phyloP scores from a whole-genome alignment of 2,329 filamentous ascomycete genomes.

The Cytospora leucostoma region DNA sequence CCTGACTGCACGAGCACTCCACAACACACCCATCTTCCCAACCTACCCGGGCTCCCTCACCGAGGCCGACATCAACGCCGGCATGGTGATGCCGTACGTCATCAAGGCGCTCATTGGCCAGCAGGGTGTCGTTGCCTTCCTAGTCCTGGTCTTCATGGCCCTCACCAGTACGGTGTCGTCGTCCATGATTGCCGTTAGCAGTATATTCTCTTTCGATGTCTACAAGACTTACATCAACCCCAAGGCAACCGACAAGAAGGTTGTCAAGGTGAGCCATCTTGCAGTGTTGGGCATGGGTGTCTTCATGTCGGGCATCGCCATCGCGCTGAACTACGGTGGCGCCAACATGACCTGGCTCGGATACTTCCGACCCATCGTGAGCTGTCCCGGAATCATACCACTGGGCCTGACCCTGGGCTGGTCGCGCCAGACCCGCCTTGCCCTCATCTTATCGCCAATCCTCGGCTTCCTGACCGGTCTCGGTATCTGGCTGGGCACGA shows the following conservation, averaged over 20 bases:
- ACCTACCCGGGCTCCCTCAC: constrained; percentile 46
- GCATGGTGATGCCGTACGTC: constrained; percentile 50
- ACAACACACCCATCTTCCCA: constrained; percentile 48
- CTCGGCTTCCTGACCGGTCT: constrained; percentile 47
- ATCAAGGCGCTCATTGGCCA: constrained; percentile 46
- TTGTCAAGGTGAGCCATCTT: constrained; percentile 48
- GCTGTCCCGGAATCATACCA: constrained; percentile 44
- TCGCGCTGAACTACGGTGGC: constrained; percentile 50
- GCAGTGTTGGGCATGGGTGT: constrained; percentile 48
- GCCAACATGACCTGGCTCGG: constrained; percentile 49
- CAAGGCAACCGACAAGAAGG: constrained; percentile 43
- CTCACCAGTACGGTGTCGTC: constrained; percentile 52
- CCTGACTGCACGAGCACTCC: constrained; percentile 45
- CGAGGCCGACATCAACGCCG: constrained; percentile 42
- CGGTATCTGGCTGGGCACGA: constrained; percentile 46
- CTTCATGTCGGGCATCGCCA: constrained; percentile 50
- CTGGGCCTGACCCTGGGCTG: constrained; percentile 47
- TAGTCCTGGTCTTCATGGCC: constrained; percentile 54
- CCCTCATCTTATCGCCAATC: constrained; percentile 40
- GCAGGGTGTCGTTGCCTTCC: constrained; percentile 44
- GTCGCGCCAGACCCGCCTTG: constrained; percentile 47
- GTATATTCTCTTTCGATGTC: constrained; percentile 52
- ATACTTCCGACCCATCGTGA: constrained; percentile 35
- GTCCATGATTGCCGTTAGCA: constrained; percentile 53
- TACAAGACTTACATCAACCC: constrained; percentile 54